phyloP scores from a whole-genome alignment of 306 rosid genomes.

The Dryas alaskensis region DNA sequence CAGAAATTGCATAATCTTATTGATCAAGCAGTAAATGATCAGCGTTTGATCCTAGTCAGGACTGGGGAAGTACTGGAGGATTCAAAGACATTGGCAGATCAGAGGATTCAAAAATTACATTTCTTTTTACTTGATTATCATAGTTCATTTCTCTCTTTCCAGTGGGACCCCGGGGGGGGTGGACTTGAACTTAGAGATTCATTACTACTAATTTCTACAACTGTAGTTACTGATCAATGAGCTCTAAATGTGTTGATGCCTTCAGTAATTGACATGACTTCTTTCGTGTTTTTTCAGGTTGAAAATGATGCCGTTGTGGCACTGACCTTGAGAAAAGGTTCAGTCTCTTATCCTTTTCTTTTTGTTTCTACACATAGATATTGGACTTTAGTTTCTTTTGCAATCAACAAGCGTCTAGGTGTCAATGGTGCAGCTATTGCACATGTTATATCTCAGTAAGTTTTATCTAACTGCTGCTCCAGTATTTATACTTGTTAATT shows the following conservation, averaged over 20 bases:
- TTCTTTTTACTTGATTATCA: too few relatives aligned
- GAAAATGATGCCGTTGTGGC: constrained; percentile 88
- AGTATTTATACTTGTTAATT: too few relatives aligned
- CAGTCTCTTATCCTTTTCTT: constrained; percentile 9
- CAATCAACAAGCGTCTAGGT: constrained; percentile 36
- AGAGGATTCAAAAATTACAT: too few relatives aligned
- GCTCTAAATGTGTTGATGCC: constrained; percentile 11
- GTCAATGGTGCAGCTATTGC: constrained; percentile 94
- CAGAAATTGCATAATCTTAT: constrained; percentile 38
- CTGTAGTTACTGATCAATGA: background rate
- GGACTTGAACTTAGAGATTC: background rate
- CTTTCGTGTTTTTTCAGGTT: constrained; percentile 49
- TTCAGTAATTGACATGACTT: background rate
- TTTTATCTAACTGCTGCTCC: background rate
- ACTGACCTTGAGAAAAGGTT: constrained; percentile 80
- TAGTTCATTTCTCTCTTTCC: too few relatives aligned
- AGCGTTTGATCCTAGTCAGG: constrained; percentile 58
- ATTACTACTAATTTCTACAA: background rate
- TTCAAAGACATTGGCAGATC: constrained; percentile 80
- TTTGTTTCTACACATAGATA: background rate
- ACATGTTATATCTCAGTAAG: constrained; percentile 95
- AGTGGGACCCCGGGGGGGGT: too few relatives aligned
- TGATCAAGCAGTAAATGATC: constrained; percentile 62
- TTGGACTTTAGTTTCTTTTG: too few relatives aligned
- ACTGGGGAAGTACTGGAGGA: constrained; percentile 74